Evolutionary conservation across 306 rosid species (phyloP).

Genomic region (Cicer arietinum): DNA sequence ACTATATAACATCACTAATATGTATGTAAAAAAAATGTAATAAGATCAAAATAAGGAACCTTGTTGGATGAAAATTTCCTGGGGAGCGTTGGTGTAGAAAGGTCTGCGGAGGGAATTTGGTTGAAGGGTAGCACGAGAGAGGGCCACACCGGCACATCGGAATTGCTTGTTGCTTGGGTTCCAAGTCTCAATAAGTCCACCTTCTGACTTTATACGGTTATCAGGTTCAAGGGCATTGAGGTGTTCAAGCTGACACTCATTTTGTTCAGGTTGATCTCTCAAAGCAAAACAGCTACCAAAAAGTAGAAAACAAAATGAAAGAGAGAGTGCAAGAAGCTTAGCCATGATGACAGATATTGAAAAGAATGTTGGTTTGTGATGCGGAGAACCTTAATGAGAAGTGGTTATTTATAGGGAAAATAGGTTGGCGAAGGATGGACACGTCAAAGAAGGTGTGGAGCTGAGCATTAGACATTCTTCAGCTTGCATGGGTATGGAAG

Average conservation of each 20-base stretch:
- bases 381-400: conserved; percentile 39
- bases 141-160: conserved; percentile 42
- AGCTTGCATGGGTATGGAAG: conserved; percentile 49
- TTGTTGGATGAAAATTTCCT: conserved; percentile 43
- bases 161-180: conserved; percentile 42
- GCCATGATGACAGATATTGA: conserved; percentile 48
- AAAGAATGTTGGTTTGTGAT: conserved; percentile 32
- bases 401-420: conserved; percentile 35
- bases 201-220: conserved; percentile 22
- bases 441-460: conserved; percentile 34
- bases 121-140: conserved; percentile 41
- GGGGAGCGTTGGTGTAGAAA: conserved; percentile 45
- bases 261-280: conserved; percentile 11
- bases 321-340: conserved; percentile 49
- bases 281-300: conserved; percentile 47
- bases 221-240: conserved; percentile 43
- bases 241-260: conserved; percentile 40
- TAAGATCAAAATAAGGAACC: not conserved
- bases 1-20: not conserved
- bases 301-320: conserved; percentile 54
- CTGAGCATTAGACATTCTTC: conserved; percentile 56
- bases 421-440: conserved; percentile 36
- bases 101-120: conserved; percentile 46
- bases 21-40: too few relatives aligned
- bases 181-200: conserved; percentile 49